Conservation (phyloP, 2,329 filamentous ascomycete species). For the Penicillium capsulatum region DNA sequence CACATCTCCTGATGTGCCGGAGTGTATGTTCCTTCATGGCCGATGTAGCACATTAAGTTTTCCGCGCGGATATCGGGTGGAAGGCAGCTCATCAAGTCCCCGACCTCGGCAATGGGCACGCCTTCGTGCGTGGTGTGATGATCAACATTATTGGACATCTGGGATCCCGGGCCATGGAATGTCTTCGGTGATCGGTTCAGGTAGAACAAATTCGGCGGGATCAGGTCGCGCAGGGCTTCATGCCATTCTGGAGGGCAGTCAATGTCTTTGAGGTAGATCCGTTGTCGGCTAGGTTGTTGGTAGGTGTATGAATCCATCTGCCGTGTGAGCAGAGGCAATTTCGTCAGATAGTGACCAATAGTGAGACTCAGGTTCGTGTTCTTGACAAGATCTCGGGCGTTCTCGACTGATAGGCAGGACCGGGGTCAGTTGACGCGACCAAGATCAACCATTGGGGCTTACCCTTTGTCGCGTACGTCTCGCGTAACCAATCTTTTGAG, state of each 20-base stretch:
- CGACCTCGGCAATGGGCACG: conserved; percentile 65
- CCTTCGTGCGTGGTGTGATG: conserved; percentile 45
- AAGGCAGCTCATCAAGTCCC: conserved; percentile 92
- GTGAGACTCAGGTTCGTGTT: conserved; percentile 77
- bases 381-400: conserved; percentile 72
- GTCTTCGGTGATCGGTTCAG: conserved; percentile 73
- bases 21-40: conserved; percentile 95
- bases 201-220: conserved; percentile 83
- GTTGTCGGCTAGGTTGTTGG: conserved; percentile 72
- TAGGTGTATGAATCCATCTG: conserved; percentile 75
- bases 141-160: conserved; percentile 41
- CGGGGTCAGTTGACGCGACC: conserved; percentile 1
- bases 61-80: conserved; percentile 83
- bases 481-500: conserved; percentile 72
- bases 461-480: conserved; percentile 76
- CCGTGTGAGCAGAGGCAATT: conserved; percentile 76
- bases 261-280: conserved; percentile 94
- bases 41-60: conserved; percentile 97
- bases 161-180: conserved; percentile 52
- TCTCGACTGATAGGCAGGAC: conserved; percentile 59
- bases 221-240: conserved; percentile 68
- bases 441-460: conserved; percentile 24
- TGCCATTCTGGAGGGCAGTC: conserved; percentile 89
- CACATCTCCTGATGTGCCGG: conserved; percentile 97
- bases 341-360: conserved; percentile 82